Evolutionary conservation across 768 basidiomycete species (phyloP).

Genomic region (Lyophyllum decastes): DNA sequence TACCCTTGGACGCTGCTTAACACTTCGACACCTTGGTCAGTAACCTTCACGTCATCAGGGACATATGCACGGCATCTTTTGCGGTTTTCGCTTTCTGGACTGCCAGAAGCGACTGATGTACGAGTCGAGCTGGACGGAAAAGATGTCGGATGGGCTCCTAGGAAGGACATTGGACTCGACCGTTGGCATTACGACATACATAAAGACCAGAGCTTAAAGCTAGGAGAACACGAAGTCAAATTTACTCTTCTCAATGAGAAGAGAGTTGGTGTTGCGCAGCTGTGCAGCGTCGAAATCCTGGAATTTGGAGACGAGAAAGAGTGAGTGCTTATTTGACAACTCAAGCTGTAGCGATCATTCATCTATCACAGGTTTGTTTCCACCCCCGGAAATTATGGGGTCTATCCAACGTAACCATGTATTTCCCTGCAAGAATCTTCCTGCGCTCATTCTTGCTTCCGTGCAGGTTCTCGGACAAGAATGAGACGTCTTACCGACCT

Average conservation of each 20-base stretch:
- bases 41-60: slow-evolving; percentile 64
- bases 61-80: slow-evolving; percentile 60
- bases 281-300: slow-evolving; percentile 76
- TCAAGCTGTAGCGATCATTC: neutral
- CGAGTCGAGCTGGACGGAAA: slow-evolving; percentile 60
- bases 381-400: slow-evolving; percentile 57
- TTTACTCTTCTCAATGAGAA: slow-evolving; percentile 55
- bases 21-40: slow-evolving; percentile 56
- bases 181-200: slow-evolving; percentile 76
- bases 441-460: neutral
- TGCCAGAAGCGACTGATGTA: slow-evolving; percentile 56
- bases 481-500: slow-evolving; percentile 73
- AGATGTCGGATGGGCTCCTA: slow-evolving; percentile 61
- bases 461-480: slow-evolving; percentile 60
- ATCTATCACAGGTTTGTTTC: slow-evolving; percentile 53
- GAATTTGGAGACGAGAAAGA: slow-evolving; percentile 69
- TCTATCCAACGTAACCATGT: slow-evolving; percentile 69
- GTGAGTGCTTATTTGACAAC: slow-evolving; percentile 38
- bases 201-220: slow-evolving; percentile 36
- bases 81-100: slow-evolving; percentile 72
- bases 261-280: slow-evolving; percentile 58
- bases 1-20: slow-evolving; percentile 81
- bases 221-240: slow-evolving; percentile 57
- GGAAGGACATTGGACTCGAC: slow-evolving; percentile 59
- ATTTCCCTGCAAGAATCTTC: neutral